These are phyloP conservation scores for Fremontodendron californicum DNA, from an alignment of 345 rosid genomes.

Conservation along the genomic window DNA sequence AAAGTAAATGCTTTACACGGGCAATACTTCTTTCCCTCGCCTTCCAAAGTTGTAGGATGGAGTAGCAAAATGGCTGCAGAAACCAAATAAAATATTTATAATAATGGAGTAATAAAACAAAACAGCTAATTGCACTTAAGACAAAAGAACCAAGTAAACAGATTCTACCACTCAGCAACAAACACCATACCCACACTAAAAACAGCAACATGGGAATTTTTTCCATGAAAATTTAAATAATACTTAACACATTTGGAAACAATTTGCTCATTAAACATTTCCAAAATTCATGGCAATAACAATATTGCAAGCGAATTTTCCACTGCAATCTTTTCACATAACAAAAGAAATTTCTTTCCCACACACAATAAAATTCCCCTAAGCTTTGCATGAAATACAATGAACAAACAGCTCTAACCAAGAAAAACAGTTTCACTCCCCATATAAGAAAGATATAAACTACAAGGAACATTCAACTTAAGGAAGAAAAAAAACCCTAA, in stretches of 20 bases:
- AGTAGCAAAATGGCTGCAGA: constrained; percentile 19
- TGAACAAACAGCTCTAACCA: not conserved
- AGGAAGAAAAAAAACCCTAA: not conserved
- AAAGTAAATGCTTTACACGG: not conserved
- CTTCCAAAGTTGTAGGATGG: not conserved
- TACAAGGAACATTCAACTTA: not conserved
- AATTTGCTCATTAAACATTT: not conserved
- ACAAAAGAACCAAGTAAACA: not conserved
- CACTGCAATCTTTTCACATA: not conserved
- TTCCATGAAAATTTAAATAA: not conserved
- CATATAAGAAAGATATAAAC: not conserved
- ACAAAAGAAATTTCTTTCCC: not conserved
- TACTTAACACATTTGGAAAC: not conserved
- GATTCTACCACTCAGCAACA: not conserved
- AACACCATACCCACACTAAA: not conserved
- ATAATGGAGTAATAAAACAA: not conserved
- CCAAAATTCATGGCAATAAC: not conserved
- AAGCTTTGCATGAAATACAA: not conserved
- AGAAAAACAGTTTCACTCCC: not conserved
- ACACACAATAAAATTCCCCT: not conserved
- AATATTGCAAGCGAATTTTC: too few species aligned
- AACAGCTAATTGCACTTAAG: not conserved
- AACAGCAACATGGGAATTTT: not conserved
- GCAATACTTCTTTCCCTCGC: not conserved
- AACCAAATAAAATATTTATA: constrained; percentile 7